Evolutionary conservation across 257 asterid species (phyloP).

Genomic region (Solanum clarkiae): DNA sequence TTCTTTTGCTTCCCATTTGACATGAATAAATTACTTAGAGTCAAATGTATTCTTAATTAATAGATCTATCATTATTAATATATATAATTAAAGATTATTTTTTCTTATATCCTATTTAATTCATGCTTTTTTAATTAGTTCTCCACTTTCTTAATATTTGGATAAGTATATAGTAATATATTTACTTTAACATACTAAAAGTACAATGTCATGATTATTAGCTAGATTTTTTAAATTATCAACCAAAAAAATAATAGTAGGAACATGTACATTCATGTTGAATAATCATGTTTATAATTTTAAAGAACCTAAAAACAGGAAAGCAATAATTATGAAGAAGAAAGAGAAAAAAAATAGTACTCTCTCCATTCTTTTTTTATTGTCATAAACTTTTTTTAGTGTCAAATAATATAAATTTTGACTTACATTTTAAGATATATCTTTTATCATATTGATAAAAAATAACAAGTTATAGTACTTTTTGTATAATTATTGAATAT

Average conservation of each 20-base stretch:
- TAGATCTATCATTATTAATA: not conserved
- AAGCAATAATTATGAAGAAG: not conserved
- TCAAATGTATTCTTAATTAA: not conserved
- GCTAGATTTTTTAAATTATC: not conserved
- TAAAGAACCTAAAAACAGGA: not conserved
- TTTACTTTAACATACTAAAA: not conserved
- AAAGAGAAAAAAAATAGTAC: not conserved
- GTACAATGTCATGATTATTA: not conserved
- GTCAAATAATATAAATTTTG: too few relatives aligned
- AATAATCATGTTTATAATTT: not conserved
- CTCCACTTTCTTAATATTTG: not conserved
- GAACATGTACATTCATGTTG: not conserved
- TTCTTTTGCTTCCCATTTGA: not conserved
- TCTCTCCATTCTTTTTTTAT: too few relatives aligned
- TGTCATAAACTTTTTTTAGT: too few relatives aligned
- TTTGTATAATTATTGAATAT: too few relatives aligned
- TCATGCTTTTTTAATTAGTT: not conserved
- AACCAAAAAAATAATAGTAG: not conserved
- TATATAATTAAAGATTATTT: not conserved
- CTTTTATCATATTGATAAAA: too few relatives aligned
- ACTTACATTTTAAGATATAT: too few relatives aligned
- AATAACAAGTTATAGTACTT: too few relatives aligned
- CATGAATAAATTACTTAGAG: not conserved
- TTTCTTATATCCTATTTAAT: not conserved
- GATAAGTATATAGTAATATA: not conserved